These are phyloP conservation scores for Aegilops bicornis DNA, from an alignment of 176 grass and related monocot species.

Conservation along the genomic window DNA sequence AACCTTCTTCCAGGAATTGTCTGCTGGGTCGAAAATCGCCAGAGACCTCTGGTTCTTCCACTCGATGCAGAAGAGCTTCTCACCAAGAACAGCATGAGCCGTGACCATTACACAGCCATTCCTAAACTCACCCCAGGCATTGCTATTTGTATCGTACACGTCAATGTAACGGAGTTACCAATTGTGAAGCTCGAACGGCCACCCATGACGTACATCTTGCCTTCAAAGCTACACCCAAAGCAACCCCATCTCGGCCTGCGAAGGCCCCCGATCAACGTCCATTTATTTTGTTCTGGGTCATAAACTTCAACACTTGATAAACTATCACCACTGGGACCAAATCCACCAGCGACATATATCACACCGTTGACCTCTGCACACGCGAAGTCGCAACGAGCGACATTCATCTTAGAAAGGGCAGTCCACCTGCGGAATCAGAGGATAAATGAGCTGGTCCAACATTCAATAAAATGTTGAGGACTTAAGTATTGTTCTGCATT, in stretches of 20 bases:
- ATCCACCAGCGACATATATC: slow-evolving; percentile 84
- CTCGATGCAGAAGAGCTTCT: slow-evolving; percentile 79
- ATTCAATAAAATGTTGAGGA: background rate
- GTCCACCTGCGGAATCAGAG: slow-evolving; percentile 62
- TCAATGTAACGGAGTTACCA: slow-evolving; percentile 77
- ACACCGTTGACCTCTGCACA: slow-evolving; percentile 67
- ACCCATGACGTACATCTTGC: slow-evolving; percentile 87
- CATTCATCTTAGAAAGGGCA: slow-evolving; percentile 70
- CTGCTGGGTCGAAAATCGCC: slow-evolving; percentile 60
- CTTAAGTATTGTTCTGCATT: background rate
- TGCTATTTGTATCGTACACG: slow-evolving; percentile 51
- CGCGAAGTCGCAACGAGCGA: slow-evolving; percentile 80
- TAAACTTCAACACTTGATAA: slow-evolving; percentile 93
- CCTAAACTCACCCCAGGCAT: slow-evolving; percentile 65
- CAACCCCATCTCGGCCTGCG: slow-evolving; percentile 84
- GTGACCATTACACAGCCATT: slow-evolving; percentile 95
- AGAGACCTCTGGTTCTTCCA: slow-evolving; percentile 88
- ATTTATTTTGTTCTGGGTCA: slow-evolving; percentile 61
- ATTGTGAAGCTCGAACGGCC: slow-evolving; percentile 91
- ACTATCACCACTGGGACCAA: slow-evolving; percentile 63
- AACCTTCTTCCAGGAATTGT: slow-evolving; percentile 66
- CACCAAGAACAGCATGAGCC: slow-evolving; percentile 55
- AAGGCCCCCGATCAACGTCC: slow-evolving; percentile 63
- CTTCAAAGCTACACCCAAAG: slow-evolving; percentile 78
- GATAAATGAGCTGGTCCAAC: slow-evolving; percentile 27